A percentile compares a stretch with the other conserved stretches of the same genome.
phyloP scores from a whole-genome alignment of 768 basidiomycete species.

The Trametes cubensis region DNA sequence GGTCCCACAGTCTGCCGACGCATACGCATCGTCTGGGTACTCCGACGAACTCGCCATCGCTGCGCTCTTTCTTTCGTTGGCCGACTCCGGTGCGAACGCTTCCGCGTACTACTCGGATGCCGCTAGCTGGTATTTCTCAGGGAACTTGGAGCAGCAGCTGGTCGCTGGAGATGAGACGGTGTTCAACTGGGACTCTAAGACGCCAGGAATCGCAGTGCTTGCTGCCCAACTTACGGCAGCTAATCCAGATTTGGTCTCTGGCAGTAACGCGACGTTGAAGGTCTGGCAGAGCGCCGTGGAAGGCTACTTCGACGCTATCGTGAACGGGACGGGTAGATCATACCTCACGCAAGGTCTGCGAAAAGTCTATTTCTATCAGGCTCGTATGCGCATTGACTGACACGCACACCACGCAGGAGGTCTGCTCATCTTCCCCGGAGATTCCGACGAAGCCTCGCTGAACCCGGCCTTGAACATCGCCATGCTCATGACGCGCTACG shows the following conservation, averaged over 20 bases:
- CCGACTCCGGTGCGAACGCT: slow-evolving; percentile 53
- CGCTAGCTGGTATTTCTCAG: slow-evolving; percentile 59
- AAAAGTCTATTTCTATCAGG: background rate
- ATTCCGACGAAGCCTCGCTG: slow-evolving; percentile 77
- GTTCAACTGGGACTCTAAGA: slow-evolving; percentile 91
- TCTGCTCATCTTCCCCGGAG: slow-evolving; percentile 78
- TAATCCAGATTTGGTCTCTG: slow-evolving; percentile 48
- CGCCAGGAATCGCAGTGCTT: slow-evolving; percentile 73
- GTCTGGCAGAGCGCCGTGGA: slow-evolving; percentile 75
- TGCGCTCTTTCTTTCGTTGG: slow-evolving; percentile 74
- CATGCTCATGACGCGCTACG: slow-evolving; percentile 79
- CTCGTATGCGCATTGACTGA: background rate
- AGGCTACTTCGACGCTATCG: slow-evolving; percentile 71
- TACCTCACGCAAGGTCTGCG: slow-evolving; percentile 62
- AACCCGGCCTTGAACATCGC: slow-evolving; percentile 89
- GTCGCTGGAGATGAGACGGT: slow-evolving; percentile 46
- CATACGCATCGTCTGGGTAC: slow-evolving; percentile 75
- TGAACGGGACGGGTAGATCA: slow-evolving; percentile 57
- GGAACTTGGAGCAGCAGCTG: slow-evolving; percentile 47
- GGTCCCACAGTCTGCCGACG: slow-evolving; percentile 60
- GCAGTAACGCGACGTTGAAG: slow-evolving; percentile 50
- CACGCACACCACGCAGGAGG: slow-evolving; percentile 53
- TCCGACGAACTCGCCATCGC: slow-evolving; percentile 77
- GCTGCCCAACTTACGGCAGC: slow-evolving; percentile 73
- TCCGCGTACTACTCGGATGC: slow-evolving; percentile 47